Evolutionary conservation across 352 stramenopile genomes (phyloP).

Genomic region (Globisporangium middletonii): DNA sequence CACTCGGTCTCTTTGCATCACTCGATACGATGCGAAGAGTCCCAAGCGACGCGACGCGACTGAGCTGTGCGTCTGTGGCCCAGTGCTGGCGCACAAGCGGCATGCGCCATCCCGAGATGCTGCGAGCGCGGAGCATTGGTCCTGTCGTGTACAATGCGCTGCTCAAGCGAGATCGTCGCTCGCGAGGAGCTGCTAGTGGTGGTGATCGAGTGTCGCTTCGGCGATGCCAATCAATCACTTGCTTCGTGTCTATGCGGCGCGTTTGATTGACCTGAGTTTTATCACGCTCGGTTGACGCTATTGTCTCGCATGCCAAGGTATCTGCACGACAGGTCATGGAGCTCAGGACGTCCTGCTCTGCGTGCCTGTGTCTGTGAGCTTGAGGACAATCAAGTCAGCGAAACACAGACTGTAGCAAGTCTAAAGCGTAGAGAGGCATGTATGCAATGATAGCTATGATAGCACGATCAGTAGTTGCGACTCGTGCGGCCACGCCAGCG

Average conservation of each 20-base stretch:
- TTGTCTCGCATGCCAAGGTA: too few relatives aligned
- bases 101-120: background rate
- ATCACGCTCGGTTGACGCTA: background rate
- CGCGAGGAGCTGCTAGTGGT: too few relatives aligned
- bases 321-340: too few relatives aligned
- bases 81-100: background rate
- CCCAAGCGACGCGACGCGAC: background rate
- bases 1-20: background rate
- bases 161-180: too few relatives aligned
- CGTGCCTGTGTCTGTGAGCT: too few relatives aligned
- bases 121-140: background rate
- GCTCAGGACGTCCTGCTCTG: too few relatives aligned
- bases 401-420: too few relatives aligned
- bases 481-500: constrained; percentile 50
- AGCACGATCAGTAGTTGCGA: constrained; percentile 20
- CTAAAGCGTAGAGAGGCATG: too few relatives aligned
- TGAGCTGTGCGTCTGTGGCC: background rate
- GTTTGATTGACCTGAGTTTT: background rate
- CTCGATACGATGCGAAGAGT: too few relatives aligned
- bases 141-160: too few relatives aligned
- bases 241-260: background rate
- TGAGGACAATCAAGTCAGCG: too few relatives aligned
- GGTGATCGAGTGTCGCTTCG: background rate
- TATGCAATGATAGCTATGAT: background rate
- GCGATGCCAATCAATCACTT: background rate